Base-by-base conservation (phyloP, 768 basidiomycete species). In the Termitomyces sp. region DNA sequence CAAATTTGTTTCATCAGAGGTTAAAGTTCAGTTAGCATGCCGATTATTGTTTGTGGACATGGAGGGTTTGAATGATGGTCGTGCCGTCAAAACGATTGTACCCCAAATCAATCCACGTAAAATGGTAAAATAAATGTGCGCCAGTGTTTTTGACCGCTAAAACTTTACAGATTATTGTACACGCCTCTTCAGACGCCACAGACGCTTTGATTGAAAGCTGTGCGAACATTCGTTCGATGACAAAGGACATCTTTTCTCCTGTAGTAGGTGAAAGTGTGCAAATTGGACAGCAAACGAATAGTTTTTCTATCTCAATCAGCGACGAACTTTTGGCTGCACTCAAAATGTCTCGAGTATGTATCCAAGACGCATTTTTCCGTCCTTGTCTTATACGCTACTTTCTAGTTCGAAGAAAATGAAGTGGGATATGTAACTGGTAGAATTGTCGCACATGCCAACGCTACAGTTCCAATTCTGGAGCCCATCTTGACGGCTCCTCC, bases 321-420 rank as follows among this genome's bases (percentile, higher is more conserved):
- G 96, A 99, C 63, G 89, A 89, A 63, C 79, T 98, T 45, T 78
- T 98, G 62, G 83, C 81, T 5, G 84, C 87, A 2, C 73, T 97
- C 65, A 87, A 86, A 70, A 88, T 95, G 86, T 96, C 96, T 11
- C 83, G 89, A 72, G 95, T 96, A 73, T 57, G 91, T 79, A 50
- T 46, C 42, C 37, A 9, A 31, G n/a, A 15, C 34, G 11, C 25
- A 8, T 46, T 31, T 31, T 17, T 12, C 12, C 17, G 15, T n/a
- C 68, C 47, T 25, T 34, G 47, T 14, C n/a, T 40, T 57, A 50
- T 45, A 29, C 37, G 42, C 4, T 34, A 12, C 38, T 2, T 50
- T 65, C 37, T 68, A 98, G 95, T 98, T 97, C 70, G 97, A 98
- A 69, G 96, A 98, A 72, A 98, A 95, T 68, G 95, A 98, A 74